phyloP scores from a whole-genome alignment of 768 basidiomycete species.

The Auriscalpium orientale region DNA sequence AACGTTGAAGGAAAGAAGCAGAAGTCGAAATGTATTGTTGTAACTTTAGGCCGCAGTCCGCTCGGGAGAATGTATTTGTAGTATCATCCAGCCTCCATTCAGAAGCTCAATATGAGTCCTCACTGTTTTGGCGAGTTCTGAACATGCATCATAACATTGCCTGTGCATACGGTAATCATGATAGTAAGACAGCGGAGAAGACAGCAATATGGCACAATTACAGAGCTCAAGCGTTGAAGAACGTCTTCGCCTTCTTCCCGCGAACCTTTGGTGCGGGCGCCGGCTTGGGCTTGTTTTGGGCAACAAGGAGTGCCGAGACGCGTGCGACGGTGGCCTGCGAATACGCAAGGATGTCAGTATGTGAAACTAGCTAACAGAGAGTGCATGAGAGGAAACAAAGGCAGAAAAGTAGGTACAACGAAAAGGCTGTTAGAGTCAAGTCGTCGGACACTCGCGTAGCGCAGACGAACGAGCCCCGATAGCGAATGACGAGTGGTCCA shows the following conservation, averaged over 20 bases:
- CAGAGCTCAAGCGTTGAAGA: neutral
- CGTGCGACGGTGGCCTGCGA: constrained; percentile 67
- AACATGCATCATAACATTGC: too few relatives aligned
- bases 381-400: constrained; percentile 14
- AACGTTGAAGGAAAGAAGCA: neutral
- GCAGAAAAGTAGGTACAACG: neutral
- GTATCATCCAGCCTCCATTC: too few relatives aligned
- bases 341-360: neutral
- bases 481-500: constrained; percentile 62
- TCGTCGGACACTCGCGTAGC: constrained; percentile 59
- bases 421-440: constrained; percentile 54
- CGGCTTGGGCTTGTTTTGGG: constrained; percentile 67
- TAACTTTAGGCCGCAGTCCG: too few relatives aligned
- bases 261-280: constrained; percentile 61
- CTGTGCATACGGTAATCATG: neutral
- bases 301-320: constrained; percentile 59
- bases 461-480: constrained; percentile 63
- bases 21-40: neutral
- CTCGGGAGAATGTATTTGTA: too few relatives aligned
- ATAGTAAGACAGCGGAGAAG: neutral
- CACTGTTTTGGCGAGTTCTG: too few relatives aligned
- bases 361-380: constrained; percentile 8
- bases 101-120: too few relatives aligned
- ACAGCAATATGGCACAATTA: neutral
- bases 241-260: constrained; percentile 50